These are phyloP conservation scores for Phalaenopsis aphrodite DNA, from an alignment of 106 monocot species.

Conservation along the genomic window DNA sequence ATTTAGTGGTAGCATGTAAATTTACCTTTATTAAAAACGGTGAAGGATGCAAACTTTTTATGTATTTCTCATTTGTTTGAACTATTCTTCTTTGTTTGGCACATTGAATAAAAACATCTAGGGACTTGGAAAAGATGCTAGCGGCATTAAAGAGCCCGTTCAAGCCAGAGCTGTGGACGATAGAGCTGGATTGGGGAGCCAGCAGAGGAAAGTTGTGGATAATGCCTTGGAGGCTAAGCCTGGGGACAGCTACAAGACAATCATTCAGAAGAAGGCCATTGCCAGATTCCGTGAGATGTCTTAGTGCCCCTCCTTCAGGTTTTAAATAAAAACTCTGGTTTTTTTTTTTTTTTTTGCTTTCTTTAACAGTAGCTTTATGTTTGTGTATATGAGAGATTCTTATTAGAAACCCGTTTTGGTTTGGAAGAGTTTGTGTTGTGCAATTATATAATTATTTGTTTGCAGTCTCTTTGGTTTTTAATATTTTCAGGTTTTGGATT, in stretches of 20 bases:
- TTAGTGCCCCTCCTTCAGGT: slow-evolving; percentile 4
- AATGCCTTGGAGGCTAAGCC: slow-evolving; percentile 70
- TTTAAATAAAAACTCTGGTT: neutral
- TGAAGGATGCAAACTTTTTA: neutral
- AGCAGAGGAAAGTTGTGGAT: slow-evolving; percentile 60
- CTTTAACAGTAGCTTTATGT: slow-evolving; percentile 1
- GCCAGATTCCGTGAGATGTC: slow-evolving; percentile 92
- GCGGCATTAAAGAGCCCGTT: slow-evolving; percentile 91
- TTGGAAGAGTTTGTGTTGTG: neutral
- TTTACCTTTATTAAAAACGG: neutral
- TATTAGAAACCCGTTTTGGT: neutral
- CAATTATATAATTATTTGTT: neutral
- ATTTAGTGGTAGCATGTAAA: too few species aligned
- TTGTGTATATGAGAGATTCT: neutral
- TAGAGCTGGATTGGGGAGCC: slow-evolving; percentile 84
- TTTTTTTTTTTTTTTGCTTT: neutral
- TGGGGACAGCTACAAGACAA: slow-evolving; percentile 89
- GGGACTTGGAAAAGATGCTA: slow-evolving; percentile 95
- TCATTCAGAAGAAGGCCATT: slow-evolving; percentile 95
- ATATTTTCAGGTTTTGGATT: too few species aligned
- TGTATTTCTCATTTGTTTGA: neutral
- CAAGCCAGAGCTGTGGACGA: slow-evolving; percentile 68
- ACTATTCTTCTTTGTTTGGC: slow-evolving; percentile 4
- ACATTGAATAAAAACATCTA: slow-evolving; percentile 14
- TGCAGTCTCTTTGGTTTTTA: neutral